A percentile compares a stretch with the other conserved stretches of the same genome.
Conservation (phyloP, 1,284 basidiomycete genomes). For the Coniferiporia weirii region DNA sequence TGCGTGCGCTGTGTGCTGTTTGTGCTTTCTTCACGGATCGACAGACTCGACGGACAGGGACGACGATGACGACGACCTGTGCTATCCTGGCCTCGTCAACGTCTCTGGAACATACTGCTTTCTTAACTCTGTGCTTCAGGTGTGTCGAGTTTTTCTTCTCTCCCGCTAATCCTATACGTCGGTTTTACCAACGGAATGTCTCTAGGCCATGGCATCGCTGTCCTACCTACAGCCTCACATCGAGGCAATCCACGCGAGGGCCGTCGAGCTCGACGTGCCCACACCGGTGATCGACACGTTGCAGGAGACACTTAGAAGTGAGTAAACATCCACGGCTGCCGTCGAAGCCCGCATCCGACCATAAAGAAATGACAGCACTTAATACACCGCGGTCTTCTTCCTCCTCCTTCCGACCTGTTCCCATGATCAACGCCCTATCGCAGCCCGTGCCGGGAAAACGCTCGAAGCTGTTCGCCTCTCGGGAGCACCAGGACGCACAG, state of each 20-base stretch:
- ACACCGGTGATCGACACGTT: slow-evolving; percentile 81
- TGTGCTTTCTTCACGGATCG: not conserved
- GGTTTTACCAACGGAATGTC: slow-evolving; percentile 14
- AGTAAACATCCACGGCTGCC: slow-evolving; percentile 21
- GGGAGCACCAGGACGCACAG: slow-evolving; percentile 93
- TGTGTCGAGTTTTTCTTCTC: slow-evolving; percentile 28
- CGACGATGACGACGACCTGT: slow-evolving; percentile 33
- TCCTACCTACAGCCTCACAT: slow-evolving; percentile 73
- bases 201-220: slow-evolving; percentile 78
- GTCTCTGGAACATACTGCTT: slow-evolving; percentile 94
- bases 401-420: slow-evolving; percentile 61
- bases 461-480: slow-evolving; percentile 69
- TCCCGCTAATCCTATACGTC: not conserved
- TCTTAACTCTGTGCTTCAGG: slow-evolving; percentile 92
- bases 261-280: slow-evolving; percentile 70
- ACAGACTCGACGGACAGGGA: slow-evolving; percentile 3
- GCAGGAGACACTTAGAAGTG: slow-evolving; percentile 60
- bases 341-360: not conserved
- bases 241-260: slow-evolving; percentile 64
- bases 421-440: slow-evolving; percentile 67
- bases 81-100: slow-evolving; percentile 86
- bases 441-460: slow-evolving; percentile 46
- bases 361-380: slow-evolving; percentile 42
- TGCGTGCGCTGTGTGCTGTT: not conserved
- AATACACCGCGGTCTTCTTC: slow-evolving; percentile 62